Conservation (phyloP, 768 basidiomycete species). For the Suillus alpinus region DNA sequence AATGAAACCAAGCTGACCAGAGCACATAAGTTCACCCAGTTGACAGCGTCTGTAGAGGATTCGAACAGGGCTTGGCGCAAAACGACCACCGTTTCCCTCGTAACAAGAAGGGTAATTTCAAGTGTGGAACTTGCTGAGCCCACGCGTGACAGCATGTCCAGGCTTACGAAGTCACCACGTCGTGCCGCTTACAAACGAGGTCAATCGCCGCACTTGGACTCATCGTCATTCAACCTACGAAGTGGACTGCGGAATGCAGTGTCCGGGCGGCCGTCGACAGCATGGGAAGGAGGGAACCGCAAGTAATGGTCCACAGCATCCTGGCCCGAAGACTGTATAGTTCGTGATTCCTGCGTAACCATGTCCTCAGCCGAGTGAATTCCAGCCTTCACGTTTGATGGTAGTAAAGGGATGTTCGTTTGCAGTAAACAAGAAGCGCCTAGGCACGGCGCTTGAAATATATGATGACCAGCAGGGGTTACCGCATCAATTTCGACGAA, state of each 20-base stretch:
- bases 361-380: constrained; percentile 35
- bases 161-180: constrained; percentile 36
- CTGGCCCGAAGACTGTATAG: constrained; percentile 33
- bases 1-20: background rate
- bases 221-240: constrained; percentile 33
- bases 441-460: constrained; percentile 38
- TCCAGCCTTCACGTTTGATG: constrained; percentile 24
- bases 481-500: background rate
- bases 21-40: constrained; percentile 29
- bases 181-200: constrained; percentile 15
- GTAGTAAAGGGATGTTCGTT: constrained; percentile 48
- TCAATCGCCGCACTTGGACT: constrained; percentile 15
- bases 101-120: constrained; percentile 37
- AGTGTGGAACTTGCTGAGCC: constrained; percentile 17
- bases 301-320: constrained; percentile 38
- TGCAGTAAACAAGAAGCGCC: constrained; percentile 48
- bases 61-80: constrained; percentile 27
- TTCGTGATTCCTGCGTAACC: constrained; percentile 39
- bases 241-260: constrained; percentile 51
- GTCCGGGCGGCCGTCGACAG: constrained; percentile 50
- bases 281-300: constrained; percentile 45
- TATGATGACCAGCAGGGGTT: background rate
- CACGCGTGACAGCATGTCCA: constrained; percentile 36
- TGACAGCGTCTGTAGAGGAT: constrained; percentile 26
- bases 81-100: constrained; percentile 30